phyloP scores from a whole-genome alignment of 2,329 filamentous ascomycete species.

The Aspergillus novofumigatus region DNA sequence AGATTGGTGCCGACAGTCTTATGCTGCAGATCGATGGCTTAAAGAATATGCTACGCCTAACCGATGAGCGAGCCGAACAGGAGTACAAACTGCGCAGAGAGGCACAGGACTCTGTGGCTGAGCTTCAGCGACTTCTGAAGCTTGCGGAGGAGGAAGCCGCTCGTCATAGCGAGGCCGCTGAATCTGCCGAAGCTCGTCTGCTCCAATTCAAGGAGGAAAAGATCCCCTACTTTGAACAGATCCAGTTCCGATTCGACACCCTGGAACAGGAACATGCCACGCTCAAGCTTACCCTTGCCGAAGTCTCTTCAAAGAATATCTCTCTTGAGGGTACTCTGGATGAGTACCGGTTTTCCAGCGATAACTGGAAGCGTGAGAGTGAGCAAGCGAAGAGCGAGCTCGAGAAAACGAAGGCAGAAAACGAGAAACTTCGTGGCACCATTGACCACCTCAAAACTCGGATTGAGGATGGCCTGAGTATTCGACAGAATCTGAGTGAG shows the following conservation, averaged over 20 bases:
- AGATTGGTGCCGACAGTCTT: slow-evolving; percentile 47
- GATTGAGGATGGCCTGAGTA: slow-evolving; percentile 77
- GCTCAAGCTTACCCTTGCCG: slow-evolving; percentile 49
- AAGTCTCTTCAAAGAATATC: slow-evolving; percentile 57
- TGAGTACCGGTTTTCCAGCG: slow-evolving; percentile 59
- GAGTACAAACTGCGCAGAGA: slow-evolving; percentile 61
- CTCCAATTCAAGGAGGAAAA: slow-evolving; percentile 64
- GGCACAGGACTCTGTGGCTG: slow-evolving; percentile 67
- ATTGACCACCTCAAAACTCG: slow-evolving; percentile 72
- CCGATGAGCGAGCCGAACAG: slow-evolving; percentile 61
- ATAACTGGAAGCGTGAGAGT: slow-evolving; percentile 57
- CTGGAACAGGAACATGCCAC: slow-evolving; percentile 64
- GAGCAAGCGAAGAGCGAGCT: slow-evolving; percentile 46
- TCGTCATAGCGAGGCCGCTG: slow-evolving; percentile 44
- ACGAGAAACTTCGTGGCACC: slow-evolving; percentile 69
- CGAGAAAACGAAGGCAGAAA: slow-evolving; percentile 55
- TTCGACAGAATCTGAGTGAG: slow-evolving; percentile 76
- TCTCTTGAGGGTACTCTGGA: slow-evolving; percentile 58
- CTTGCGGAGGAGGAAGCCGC: slow-evolving; percentile 57
- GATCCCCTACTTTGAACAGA: slow-evolving; percentile 59
- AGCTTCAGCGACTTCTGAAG: slow-evolving; percentile 66
- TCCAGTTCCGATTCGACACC: slow-evolving; percentile 63
- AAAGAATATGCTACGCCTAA: slow-evolving; percentile 62
- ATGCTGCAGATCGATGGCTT: slow-evolving; percentile 61
- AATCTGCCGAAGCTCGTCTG: slow-evolving; percentile 64